Base-by-base conservation (phyloP, 257 asterid genomes). In the Penstemon barbatus region DNA sequence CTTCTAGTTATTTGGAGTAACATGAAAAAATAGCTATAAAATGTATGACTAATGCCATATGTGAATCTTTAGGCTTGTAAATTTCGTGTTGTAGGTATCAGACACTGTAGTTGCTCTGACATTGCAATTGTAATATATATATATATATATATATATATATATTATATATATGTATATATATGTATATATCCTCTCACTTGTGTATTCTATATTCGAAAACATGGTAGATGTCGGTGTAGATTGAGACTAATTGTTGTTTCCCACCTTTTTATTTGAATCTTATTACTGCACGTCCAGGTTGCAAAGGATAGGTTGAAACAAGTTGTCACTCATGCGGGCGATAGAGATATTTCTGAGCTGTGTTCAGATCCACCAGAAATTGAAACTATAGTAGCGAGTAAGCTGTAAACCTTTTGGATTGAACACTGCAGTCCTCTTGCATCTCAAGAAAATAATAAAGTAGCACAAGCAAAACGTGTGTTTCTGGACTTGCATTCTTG, bases 261-360 rank as follows among this genome's bases (percentile, higher is more conserved):
- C 56, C 70, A 48, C 53, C 18, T 65, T 57, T 63, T 42, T 54
- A 65, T 53, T 61, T 52, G 65, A 71, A 71, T 63, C 74, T 81
- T 51, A 61, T 71, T 71, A 51, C 59, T 79, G 64, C 71, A 65
- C 74, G 68, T 75, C 61, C 82, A 94, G 99, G 95, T 74, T 71
- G 86, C 90, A 36, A 89, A 87, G 79, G 98, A 84, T 74, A 87
- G 90, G 78, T 77, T 91, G 78, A 91, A 80, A 74, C 88, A 86
- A 79, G 89, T 89, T 66, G 83, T 91, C 75, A 84, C 86, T 71
- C 79, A 72, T 69, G 93, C 89, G 8, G 98, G 92, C 68, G 96
- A 89, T 68, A 67, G 75, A 63, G 91, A 82, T 80, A 74, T 83
- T 70, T 64, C 86, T 8, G 88, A 81, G 9, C 76, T 84, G 75